Evolutionary conservation across 164 flowering plant species (phyloP), one percentile per base, ranked within the genome.

Genomic region (Warburgia ugandensis): DNA sequence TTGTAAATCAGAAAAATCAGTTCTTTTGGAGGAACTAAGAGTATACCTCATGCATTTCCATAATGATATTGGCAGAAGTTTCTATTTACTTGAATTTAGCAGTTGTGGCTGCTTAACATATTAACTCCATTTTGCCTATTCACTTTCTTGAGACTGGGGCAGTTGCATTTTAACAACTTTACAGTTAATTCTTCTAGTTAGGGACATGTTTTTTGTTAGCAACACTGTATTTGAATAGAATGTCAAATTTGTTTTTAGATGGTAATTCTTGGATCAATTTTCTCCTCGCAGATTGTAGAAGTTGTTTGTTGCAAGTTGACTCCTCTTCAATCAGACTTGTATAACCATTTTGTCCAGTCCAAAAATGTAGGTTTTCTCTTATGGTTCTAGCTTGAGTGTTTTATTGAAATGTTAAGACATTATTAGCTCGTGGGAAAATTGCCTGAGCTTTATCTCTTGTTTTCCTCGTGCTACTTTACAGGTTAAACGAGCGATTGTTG

Each of bases 251-350:
- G 13, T 31, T 46, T 19, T 30, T 30, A 14, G 13, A 32, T 16
- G 29, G 28, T 16, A 46, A 36, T 35, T 45, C 29, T 45, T 53
- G 54, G 31, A 32, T 43, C 41, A 49, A 31, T 9, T 43, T 27
- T 63, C 6, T 17, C 13, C 45, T 21, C 74, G 74, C 85, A 94
- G 99, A 89, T 94, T 35, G 71, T 94, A 59, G 97, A 94, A 74
- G 97, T 94, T 44, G 96, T 92, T 61, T 94, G 99, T 56, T 94
- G 99, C 97, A 94, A 77, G 72, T 63, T 94, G 80, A 77, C 86
- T 60, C 79, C 87, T 63, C 94, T 94, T 49, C 99, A 94, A 50
- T 54, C 76, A 29, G 76, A 73, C 53, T 52, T 94, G 38, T 94
- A 94, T 69, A 78, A 75, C 65, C 96, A 94, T 75, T 89, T 94